A percentile compares a stretch with the other conserved stretches of the same genome.
Evolutionary conservation across 2,329 filamentous ascomycete species (phyloP).

Genomic region (Pseudogymnoascus sp.): DNA sequence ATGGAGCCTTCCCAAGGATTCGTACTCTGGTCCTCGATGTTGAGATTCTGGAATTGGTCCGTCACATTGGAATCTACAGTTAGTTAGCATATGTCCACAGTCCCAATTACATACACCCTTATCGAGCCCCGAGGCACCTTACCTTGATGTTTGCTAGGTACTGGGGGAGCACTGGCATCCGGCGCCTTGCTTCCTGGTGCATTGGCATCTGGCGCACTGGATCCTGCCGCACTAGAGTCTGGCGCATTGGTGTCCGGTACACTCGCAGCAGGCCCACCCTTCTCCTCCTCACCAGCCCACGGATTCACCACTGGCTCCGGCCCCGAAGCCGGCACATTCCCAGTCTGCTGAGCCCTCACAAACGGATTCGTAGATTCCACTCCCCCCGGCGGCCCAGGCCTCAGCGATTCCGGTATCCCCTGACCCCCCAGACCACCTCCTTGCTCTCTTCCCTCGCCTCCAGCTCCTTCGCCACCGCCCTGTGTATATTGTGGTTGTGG

Average conservation of each 20-base stretch:
- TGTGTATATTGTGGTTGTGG: background rate
- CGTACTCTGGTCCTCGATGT: slow-evolving; percentile 21
- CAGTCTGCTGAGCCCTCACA: slow-evolving; percentile 14
- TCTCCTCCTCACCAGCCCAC: slow-evolving; percentile 22
- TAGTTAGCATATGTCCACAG: background rate
- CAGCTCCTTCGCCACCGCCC: background rate
- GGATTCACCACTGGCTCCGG: slow-evolving; percentile 23
- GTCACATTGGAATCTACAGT: slow-evolving; percentile 14
- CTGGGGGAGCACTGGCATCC: background rate
- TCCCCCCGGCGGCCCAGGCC: slow-evolving; percentile 21
- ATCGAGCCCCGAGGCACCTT: background rate
- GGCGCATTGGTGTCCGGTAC: slow-evolving; percentile 18
- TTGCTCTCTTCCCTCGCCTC: background rate
- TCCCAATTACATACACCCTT: background rate
- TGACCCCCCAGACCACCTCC: background rate
- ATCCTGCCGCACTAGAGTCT: slow-evolving; percentile 16
- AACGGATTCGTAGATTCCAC: slow-evolving; percentile 26
- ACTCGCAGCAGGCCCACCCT: slow-evolving; percentile 17
- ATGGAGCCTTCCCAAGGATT: slow-evolving; percentile 27
- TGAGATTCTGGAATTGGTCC: slow-evolving; percentile 22
- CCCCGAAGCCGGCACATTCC: slow-evolving; percentile 11
- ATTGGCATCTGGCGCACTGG: slow-evolving; percentile 16
- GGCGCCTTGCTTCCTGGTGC: slow-evolving; percentile 19
- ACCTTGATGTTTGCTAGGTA: background rate
- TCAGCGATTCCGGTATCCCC: slow-evolving; percentile 23